Conservation (phyloP, 2,329 filamentous ascomycete species). For the Chlorencoelia australis region DNA sequence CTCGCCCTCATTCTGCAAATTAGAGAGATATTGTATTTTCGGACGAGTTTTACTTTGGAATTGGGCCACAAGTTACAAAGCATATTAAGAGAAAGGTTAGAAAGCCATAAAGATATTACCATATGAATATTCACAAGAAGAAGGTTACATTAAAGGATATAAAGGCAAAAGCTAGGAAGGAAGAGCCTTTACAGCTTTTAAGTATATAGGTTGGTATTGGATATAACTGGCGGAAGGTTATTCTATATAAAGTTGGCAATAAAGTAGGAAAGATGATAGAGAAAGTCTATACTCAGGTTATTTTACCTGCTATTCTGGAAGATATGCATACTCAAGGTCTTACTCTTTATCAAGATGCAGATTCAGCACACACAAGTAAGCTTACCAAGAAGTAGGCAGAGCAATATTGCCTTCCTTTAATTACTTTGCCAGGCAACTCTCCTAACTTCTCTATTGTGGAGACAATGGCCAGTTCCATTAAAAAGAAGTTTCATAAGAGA, state of each 20-base stretch:
- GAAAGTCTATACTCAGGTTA: not conserved
- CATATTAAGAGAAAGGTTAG: not conserved
- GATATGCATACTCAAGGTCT: not conserved
- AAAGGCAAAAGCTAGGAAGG: not conserved
- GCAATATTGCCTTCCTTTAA: not conserved
- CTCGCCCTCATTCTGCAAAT: not conserved
- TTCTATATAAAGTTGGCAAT: not conserved
- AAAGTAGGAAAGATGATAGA: not conserved
- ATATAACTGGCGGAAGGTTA: not conserved
- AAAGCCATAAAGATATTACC: not conserved
- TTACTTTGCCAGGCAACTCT: not conserved
- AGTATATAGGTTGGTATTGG: not conserved
- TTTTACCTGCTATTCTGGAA: not conserved
- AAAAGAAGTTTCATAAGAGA: not conserved
- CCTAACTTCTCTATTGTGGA: not conserved
- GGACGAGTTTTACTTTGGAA: not conserved
- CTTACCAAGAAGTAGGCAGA: not conserved
- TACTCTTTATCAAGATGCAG: slow-evolving; percentile 1
- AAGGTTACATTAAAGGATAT: not conserved
- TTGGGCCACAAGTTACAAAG: not conserved
- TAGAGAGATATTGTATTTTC: not conserved
- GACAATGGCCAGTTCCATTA: not conserved
- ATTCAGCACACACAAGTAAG: not conserved
- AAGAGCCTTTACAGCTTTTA: not conserved
- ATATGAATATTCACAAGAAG: not conserved